A percentile compares a stretch with the other conserved stretches of the same genome.
Conservation (phyloP, 768 basidiomycete genomes). For the Astraeus odoratus region DNA sequence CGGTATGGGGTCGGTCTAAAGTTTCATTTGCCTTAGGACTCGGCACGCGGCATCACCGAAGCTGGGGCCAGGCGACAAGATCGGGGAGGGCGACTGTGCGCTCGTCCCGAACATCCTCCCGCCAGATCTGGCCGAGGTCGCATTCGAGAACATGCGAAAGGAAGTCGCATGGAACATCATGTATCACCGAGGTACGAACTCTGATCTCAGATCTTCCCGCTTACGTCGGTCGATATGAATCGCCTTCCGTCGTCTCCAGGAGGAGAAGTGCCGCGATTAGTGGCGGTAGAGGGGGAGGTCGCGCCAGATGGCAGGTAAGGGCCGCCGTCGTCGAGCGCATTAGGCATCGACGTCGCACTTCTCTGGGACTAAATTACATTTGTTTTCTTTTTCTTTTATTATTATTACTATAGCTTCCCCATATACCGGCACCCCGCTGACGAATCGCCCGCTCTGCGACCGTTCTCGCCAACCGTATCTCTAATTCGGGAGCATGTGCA, state of each 20-base stretch:
- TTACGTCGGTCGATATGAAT: no score
- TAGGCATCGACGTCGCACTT: no score
- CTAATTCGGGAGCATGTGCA: conserved; percentile 60
- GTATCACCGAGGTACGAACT: conserved; percentile 59
- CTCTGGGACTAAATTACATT: no score
- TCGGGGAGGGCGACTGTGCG: conserved; percentile 65
- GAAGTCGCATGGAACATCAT: conserved; percentile 73
- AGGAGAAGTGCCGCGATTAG: conserved; percentile 63
- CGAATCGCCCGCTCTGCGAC: conserved; percentile 58
- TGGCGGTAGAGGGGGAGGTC: conserved; percentile 57
- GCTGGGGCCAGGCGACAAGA: conserved; percentile 30
- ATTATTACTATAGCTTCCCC: conserved; percentile 44
- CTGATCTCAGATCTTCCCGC: not conserved
- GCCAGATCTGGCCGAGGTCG: conserved; percentile 42
- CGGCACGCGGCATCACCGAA: conserved; percentile 15
- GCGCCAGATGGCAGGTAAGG: conserved; percentile 42
- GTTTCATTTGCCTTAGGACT: conserved; percentile 11
- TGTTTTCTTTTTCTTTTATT: not conserved
- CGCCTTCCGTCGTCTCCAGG: conserved; percentile 33
- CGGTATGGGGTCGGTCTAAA: no score
- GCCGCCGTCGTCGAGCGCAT: conserved; percentile 9
- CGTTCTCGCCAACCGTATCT: conserved; percentile 64
- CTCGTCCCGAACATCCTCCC: conserved; percentile 57
- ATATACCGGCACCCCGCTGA: conserved; percentile 82
- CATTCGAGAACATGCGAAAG: conserved; percentile 49